phyloP scores from a whole-genome alignment of 805 yeast genomes.

The Zygoascus biomembranicola region DNA sequence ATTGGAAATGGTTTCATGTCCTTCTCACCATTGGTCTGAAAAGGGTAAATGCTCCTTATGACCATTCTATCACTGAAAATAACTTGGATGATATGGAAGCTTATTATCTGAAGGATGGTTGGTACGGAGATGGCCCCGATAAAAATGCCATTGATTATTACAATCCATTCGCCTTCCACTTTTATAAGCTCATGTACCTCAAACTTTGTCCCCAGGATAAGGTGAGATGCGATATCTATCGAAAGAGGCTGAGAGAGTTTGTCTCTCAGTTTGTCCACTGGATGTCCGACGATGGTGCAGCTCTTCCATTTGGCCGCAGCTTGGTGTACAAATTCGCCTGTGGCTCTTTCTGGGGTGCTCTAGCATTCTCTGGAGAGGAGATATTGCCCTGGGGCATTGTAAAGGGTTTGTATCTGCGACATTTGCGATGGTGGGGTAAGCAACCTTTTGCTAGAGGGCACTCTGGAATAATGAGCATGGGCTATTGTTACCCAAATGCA shows the following conservation, averaged over 20 bases:
- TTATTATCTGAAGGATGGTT: conserved; percentile 25
- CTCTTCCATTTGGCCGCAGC: conserved; percentile 22
- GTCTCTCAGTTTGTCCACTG: conserved; percentile 22
- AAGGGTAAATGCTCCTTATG: conserved; percentile 17
- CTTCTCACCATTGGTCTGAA: conserved; percentile 25
- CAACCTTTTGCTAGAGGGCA: conserved; percentile 16
- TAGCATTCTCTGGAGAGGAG: conserved; percentile 12
- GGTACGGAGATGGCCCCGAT: conserved; percentile 27
- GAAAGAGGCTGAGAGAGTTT: conserved; percentile 19
- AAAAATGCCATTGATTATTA: conserved; percentile 24
- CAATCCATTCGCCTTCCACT: conserved; percentile 29
- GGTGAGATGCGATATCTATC: conserved; percentile 11
- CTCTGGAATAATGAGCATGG: conserved; percentile 17
- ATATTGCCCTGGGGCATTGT: conserved; percentile 17
- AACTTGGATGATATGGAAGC: conserved; percentile 20
- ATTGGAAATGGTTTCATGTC: conserved; percentile 28
- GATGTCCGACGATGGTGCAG: conserved; percentile 19
- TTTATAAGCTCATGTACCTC: conserved; percentile 23
- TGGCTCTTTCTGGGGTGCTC: conserved; percentile 20
- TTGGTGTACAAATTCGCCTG: conserved; percentile 22
- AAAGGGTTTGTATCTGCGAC: conserved; percentile 18
- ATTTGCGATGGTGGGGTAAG: conserved; percentile 19
- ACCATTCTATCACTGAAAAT: conserved; percentile 10
- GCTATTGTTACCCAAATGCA: conserved; percentile 20
- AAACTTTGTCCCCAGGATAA: conserved; percentile 13